Evolutionary conservation across 106 monocot species (phyloP).

Genomic region (Iris macrosiphon): DNA sequence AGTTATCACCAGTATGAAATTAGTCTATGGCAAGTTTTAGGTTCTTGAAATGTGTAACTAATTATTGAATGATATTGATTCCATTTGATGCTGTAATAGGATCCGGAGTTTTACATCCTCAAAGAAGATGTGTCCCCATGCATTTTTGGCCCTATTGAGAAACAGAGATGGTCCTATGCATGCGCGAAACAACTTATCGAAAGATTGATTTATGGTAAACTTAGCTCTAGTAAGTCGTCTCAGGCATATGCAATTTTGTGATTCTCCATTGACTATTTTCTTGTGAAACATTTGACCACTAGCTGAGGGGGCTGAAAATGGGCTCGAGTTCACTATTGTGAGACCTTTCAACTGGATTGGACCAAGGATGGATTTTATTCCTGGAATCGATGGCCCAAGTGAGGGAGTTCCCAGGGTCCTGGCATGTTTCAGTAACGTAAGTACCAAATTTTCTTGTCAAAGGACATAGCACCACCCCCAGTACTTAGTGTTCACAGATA

Average conservation of each 20-base stretch:
- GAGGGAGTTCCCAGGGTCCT: conserved; percentile 76
- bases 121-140: conserved; percentile 62
- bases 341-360: conserved; percentile 87
- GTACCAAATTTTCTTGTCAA: background rate
- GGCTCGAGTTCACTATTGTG: conserved; percentile 67
- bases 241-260: background rate
- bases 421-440: conserved; percentile 74
- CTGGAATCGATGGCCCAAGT: conserved; percentile 75
- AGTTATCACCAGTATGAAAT: too few relatives aligned
- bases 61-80: too few relatives aligned
- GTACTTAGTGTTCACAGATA: background rate
- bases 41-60: too few relatives aligned
- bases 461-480: background rate
- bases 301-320: conserved; percentile 81
- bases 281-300: conserved; percentile 1
- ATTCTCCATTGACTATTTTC: background rate
- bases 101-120: conserved; percentile 64
- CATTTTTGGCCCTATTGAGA: conserved; percentile 75
- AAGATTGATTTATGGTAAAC: conserved; percentile 61
- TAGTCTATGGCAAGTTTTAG: too few relatives aligned
- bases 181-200: conserved; percentile 82
- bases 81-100: conserved; percentile 16
- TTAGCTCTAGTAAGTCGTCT: background rate
- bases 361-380: conserved; percentile 82
- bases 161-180: conserved; percentile 82